Evolutionary conservation across 495 filamentous ascomycete species (phyloP), one percentile per base, ranked within the genome.

Genomic region (Aspergillus heteromorphus): DNA sequence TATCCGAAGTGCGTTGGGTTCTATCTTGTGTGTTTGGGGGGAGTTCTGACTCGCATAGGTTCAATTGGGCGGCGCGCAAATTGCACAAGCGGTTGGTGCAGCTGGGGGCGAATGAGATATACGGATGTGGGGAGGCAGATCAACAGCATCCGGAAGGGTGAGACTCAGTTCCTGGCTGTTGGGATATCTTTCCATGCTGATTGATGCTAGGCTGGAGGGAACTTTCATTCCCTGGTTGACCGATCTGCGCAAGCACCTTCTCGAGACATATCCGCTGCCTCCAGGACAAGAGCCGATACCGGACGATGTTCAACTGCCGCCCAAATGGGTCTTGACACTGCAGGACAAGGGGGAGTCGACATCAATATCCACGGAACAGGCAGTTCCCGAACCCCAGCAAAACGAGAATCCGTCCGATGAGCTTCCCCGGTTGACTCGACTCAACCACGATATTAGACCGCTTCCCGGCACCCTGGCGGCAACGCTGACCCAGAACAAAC

Each of bases 141-240:
- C 91, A 96, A 56, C 88, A 92, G 62, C 88, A 96, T 79, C 80
- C 86, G 34, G 91, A 97, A 77, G 93, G 93, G 88, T 95, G 40
- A 31, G 57, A 19, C 18, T n/a, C n/a, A n/a, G 14, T 5, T 67
- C 64, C 83, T 73, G 14, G 2, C 45, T 6, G 18, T 42, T 14
- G 14, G n/a, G 9, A 27, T 21, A 4, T 31, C 1, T 9, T 53
- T 42, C 18, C 48, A 23, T 51, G 21, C 49, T 68, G 2, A 56
- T 67, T 7, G 64, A 49, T 10, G 23, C 10, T 38, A 88, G 86
- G n/a, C 73, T 92, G 34, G 92, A 97, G 65, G 90, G 88, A 25
- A 82, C 81, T 16, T 95, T 93, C 57, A 68, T 91, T 40, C 81
- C 87, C 6, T 97, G 92, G 92, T 78, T 81, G 13, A 67, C 79